These are phyloP conservation scores for Thelephora terrestris DNA, from an alignment of 1,284 basidiomycete genomes.

Conservation along the genomic window DNA sequence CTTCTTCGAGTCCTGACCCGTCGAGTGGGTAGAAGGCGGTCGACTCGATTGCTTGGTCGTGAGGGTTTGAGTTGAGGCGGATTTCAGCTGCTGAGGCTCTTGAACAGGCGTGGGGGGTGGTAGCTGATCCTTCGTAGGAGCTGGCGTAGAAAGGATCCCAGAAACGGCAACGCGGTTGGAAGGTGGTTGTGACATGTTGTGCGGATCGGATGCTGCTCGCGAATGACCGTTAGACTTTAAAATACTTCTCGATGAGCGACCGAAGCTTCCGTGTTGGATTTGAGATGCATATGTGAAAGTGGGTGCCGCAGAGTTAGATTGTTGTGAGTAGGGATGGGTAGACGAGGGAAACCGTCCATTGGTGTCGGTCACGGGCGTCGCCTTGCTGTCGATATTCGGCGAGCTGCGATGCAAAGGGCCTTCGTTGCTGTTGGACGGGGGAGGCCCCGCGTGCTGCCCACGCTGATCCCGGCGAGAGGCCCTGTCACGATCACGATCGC, in stretches of 20 bases:
- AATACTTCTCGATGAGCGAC: slow-evolving; percentile 1
- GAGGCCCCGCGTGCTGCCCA: too few relatives aligned
- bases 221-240: slow-evolving; percentile 12
- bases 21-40: slow-evolving; percentile 17
- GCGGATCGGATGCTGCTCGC: slow-evolving; percentile 20
- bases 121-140: slow-evolving; percentile 10
- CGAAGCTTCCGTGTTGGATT: not conserved
- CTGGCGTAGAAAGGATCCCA: slow-evolving; percentile 14
- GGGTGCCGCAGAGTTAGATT: not conserved
- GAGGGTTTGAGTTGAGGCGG: slow-evolving; percentile 23
- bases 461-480: too few relatives aligned
- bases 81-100: slow-evolving; percentile 18
- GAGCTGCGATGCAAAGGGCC: too few relatives aligned
- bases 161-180: slow-evolving; percentile 10
- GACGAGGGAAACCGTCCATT: too few relatives aligned
- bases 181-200: slow-evolving; percentile 8
- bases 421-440: too few relatives aligned
- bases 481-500: too few relatives aligned
- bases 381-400: too few relatives aligned
- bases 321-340: too few relatives aligned
- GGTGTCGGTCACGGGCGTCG: too few relatives aligned
- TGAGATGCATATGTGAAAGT: not conserved
- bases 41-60: not conserved
- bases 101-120: slow-evolving; percentile 8
- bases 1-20: slow-evolving; percentile 22